A percentile compares a stretch with the other conserved stretches of the same genome.
Evolutionary conservation across 1,139 yeast genomes (phyloP).

Genomic region (Blastobotrys petasosporus): DNA sequence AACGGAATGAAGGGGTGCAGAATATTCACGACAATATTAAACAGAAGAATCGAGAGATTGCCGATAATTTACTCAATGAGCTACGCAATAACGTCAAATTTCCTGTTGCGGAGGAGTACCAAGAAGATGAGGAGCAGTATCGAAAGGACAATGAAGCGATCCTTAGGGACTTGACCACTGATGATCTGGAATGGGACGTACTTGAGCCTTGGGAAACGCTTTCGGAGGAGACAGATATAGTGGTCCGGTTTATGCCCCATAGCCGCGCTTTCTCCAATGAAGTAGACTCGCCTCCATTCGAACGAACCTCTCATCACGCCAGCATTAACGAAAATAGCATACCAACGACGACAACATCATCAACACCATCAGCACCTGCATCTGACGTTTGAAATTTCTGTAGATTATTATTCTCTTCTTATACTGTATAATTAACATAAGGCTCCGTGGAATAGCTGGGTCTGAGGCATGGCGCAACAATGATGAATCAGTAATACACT

Average conservation of each 20-base stretch:
- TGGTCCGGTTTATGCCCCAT: slow-evolving; percentile 27
- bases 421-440: no score
- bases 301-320: no score
- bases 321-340: no score
- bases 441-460: no score
- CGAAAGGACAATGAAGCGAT: slow-evolving; percentile 6
- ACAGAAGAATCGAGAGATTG: slow-evolving; percentile 20
- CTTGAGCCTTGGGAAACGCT: slow-evolving; percentile 27
- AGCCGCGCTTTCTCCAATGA: slow-evolving; percentile 13
- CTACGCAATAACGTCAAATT: slow-evolving; percentile 17
- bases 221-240: slow-evolving; percentile 25
- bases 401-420: no score
- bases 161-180: slow-evolving; percentile 13
- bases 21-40: slow-evolving; percentile 20
- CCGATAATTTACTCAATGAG: slow-evolving; percentile 19
- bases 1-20: slow-evolving; percentile 15
- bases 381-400: no score
- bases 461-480: no score
- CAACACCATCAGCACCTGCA: no score
- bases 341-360: no score
- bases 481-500: no score
- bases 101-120: slow-evolving; percentile 7
- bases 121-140: slow-evolving; percentile 14
- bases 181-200: slow-evolving; percentile 26
- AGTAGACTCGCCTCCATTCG: no score